Evolutionary conservation across 192 early-diverging fungal genomes (phyloP), one percentile per base, ranked within the genome.

Genomic region (Spinellus fusiger): DNA sequence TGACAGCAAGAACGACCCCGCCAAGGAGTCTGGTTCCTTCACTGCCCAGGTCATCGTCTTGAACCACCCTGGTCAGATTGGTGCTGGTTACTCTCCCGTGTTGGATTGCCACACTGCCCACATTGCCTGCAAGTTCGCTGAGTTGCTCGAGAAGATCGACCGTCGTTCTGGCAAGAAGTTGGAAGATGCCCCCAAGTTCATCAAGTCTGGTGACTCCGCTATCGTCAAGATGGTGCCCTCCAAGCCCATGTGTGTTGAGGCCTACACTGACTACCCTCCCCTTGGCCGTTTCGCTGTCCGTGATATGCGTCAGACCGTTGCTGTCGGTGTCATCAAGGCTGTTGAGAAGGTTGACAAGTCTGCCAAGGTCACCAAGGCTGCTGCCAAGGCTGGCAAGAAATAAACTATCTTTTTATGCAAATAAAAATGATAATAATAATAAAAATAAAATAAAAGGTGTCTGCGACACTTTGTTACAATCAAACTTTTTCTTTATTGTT

Each of bases 291-390:
- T 96, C 82, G 94, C 92, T 68, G 89, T 96, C 77, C 90, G 94
- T 88, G 94, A 96, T 70, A 93, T 94, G 92, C 82, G 94, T 80
- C 92, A 93, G 76, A 96, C 94, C 76, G 92, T 96, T 64, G 92
- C 92, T 66, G 91, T 96, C 74, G 94, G 94, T 85, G 90, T 96
- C 81, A 92, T 96, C 81, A 96, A 96, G 89, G 44, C 74, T 62
- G 92, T 94, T 59, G 83, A 87, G 70, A 93, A 93, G 83, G 82
- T 82, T 65, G 90, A 90, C 34, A 88, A 89, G 74, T 28, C 77
- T 16, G 47, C 48, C 66, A 90, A 90, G 85, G 75, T 75, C 75
- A 88, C 89, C 82, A 89, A 90, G 80, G 83, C 88, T 61, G 89
- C 81, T 62, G 77, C 55, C 66, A 90, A 89, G 80, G 86, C 82